Conservation (phyloP, 2,329 filamentous ascomycete species). For the Cadophora luteo-olivacea region DNA sequence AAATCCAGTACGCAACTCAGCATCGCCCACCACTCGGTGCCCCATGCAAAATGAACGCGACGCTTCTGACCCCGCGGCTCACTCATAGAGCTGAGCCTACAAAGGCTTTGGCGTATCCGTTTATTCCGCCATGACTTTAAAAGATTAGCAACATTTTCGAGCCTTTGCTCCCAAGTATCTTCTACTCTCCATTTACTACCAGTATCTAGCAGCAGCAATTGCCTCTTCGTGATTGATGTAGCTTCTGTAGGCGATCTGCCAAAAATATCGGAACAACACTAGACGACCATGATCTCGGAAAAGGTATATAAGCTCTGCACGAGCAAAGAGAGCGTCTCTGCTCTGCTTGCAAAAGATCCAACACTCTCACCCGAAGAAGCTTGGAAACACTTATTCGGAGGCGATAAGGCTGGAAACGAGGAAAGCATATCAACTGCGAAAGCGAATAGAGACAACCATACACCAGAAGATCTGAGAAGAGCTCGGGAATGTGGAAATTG, state of each 20-base stretch:
- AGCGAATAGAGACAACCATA: constrained; percentile 31
- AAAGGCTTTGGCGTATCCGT: not conserved
- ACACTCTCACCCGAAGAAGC: constrained; percentile 58
- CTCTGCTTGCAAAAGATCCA: constrained; percentile 60
- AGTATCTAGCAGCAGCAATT: not conserved
- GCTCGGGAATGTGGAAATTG: constrained; percentile 71
- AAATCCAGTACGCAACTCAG: constrained; percentile 2
- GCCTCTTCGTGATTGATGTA: not conserved
- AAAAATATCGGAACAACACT: not conserved
- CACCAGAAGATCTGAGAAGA: constrained; percentile 55
- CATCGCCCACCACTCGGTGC: constrained; percentile 16
- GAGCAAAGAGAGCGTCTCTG: constrained; percentile 60
- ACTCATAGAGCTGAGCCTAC: constrained; percentile 4
- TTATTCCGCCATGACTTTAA: constrained; percentile 4
- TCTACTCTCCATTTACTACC: not conserved
- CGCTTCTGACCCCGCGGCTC: constrained; percentile 8
- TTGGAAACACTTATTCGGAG: constrained; percentile 61
- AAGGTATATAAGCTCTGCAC: constrained; percentile 60
- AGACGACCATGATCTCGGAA: constrained; percentile 49
- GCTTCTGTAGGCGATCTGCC: not conserved
- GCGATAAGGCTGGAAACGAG: constrained; percentile 31
- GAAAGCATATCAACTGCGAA: constrained; percentile 34
- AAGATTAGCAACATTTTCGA: not conserved
- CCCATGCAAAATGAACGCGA: constrained; percentile 15
- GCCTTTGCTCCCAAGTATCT: not conserved